Base-by-base conservation (phyloP, 148 eudicot species). In the Tetragonia tetragonoides region DNA sequence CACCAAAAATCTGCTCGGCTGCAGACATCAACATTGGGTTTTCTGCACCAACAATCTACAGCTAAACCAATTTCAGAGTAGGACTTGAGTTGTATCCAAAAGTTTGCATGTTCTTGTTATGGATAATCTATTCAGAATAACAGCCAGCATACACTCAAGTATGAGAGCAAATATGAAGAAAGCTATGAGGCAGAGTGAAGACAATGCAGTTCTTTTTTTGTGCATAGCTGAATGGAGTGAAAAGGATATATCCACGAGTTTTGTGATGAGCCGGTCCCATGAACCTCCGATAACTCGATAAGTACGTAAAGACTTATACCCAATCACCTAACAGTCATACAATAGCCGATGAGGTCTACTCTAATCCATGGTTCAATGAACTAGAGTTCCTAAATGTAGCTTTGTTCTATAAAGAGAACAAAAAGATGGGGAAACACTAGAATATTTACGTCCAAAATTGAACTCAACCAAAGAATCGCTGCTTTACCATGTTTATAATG, bases 1-100 rank as follows among this genome's bases (percentile, higher is more conserved):
- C 98, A 59, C 93, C 82, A 81, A 95, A 95, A 59, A 95, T 95
- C 79, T 95, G 97, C 82, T 95, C 93, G n/a, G 97, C 97, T 53
- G 97, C 98, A 21, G 95, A 92, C 95, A 91, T 89, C 78, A 95
- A 77, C 54, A 93, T 88, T 16, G 95, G 97, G 81, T 93, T 93
- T 81, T 93, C 97, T 87, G 97, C 92, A 85, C 98, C 97, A 86
- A 95, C 92, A 84, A 94, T 92, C 98, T 94, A 81, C 74, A 66
- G 64, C 78, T 73, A 75, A 59, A 77, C 34, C 70, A 14, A 66
- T 56, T 80, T 90, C 80, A 89, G 87, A 80, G 46, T n/a, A 56
- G 60, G 38, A 0, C 18, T 7, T 10, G 20, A 68, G 47, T 6
- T 44, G 20, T 17, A 73, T 10, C 18, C 3, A 56, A 61, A 72